phyloP scores from a whole-genome alignment of 2,329 filamentous ascomycete genomes.

The Ustulina deusta region DNA sequence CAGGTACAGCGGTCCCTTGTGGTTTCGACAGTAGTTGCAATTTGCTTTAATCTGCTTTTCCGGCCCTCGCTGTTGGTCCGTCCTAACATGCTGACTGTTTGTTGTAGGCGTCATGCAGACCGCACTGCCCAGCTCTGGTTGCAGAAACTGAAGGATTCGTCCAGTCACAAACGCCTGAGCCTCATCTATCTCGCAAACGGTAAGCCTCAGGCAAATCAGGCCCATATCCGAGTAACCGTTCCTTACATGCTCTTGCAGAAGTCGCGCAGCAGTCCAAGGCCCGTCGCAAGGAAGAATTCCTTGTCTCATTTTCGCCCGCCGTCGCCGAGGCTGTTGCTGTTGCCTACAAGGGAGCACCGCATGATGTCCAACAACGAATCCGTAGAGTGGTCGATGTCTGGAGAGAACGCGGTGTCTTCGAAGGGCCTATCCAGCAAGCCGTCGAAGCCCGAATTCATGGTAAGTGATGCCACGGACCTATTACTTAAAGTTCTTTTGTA shows the following conservation, averaged over 20 bases:
- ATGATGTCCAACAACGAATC: conserved; percentile 89
- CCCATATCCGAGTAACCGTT: conserved; percentile 19
- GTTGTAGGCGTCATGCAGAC: conserved; percentile 84
- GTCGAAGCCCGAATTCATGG: conserved; percentile 85
- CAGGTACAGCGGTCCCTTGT: conserved; percentile 68
- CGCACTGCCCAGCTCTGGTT: conserved; percentile 93
- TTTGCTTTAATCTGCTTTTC: conserved; percentile 3
- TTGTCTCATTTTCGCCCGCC: conserved; percentile 89
- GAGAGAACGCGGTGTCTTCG: conserved; percentile 88
- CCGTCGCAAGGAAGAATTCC: conserved; percentile 90
- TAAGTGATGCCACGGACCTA: conserved; percentile 55
- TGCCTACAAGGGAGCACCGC: conserved; percentile 90
- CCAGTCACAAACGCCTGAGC: conserved; percentile 86
- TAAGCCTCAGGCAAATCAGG: conserved; percentile 56
- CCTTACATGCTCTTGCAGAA: conserved; percentile 65
- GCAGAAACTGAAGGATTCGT: conserved; percentile 87
- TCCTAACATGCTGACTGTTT: conserved; percentile 48
- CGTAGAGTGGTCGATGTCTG: conserved; percentile 93
- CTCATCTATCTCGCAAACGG: conserved; percentile 96
- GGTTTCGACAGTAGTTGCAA: conserved; percentile 8
- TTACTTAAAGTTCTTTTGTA: neutral
- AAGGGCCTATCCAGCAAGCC: conserved; percentile 79
- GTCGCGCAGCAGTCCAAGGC: conserved; percentile 97
- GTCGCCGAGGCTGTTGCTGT: conserved; percentile 89
- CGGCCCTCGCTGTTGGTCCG: conserved; percentile 25